These are phyloP conservation scores for Lentinus tigrinus DNA, from an alignment of 768 basidiomycete genomes.

Conservation along the genomic window DNA sequence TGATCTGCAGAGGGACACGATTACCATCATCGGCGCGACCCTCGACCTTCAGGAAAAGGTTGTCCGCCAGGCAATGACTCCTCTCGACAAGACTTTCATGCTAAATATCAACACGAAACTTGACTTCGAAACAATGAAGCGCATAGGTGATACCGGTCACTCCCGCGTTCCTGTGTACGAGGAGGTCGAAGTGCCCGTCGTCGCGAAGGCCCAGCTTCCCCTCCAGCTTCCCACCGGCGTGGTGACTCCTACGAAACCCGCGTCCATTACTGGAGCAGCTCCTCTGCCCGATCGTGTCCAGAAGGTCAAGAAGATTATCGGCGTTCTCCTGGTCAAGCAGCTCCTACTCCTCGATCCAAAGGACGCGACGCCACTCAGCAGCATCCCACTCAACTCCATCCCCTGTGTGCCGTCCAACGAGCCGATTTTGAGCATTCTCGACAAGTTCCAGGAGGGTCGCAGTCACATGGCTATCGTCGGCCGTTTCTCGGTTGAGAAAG, in stretches of 20 bases:
- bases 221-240: background rate
- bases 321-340: constrained; percentile 81
- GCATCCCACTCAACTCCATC: constrained; percentile 75
- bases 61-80: constrained; percentile 78
- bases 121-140: constrained; percentile 71
- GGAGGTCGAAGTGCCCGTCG: constrained; percentile 60
- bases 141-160: constrained; percentile 77
- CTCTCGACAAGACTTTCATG: constrained; percentile 76
- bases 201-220: background rate
- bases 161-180: constrained; percentile 84
- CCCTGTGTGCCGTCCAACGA: constrained; percentile 81
- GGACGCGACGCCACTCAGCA: constrained; percentile 75
- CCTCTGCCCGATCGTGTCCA: constrained; percentile 19
- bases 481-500: constrained; percentile 70
- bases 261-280: constrained; percentile 13
- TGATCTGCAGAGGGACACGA: constrained; percentile 78
- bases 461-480: constrained; percentile 88
- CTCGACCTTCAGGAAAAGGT: constrained; percentile 76
- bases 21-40: constrained; percentile 82
- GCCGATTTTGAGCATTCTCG: constrained; percentile 76
- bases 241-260: constrained; percentile 9
- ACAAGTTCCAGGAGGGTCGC: constrained; percentile 82
- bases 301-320: constrained; percentile 75
- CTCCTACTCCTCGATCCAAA: constrained; percentile 76
- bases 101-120: constrained; percentile 75